Evolutionary conservation across 352 stramenopile species (phyloP).

Genomic region (Phytophthora fragariae): DNA sequence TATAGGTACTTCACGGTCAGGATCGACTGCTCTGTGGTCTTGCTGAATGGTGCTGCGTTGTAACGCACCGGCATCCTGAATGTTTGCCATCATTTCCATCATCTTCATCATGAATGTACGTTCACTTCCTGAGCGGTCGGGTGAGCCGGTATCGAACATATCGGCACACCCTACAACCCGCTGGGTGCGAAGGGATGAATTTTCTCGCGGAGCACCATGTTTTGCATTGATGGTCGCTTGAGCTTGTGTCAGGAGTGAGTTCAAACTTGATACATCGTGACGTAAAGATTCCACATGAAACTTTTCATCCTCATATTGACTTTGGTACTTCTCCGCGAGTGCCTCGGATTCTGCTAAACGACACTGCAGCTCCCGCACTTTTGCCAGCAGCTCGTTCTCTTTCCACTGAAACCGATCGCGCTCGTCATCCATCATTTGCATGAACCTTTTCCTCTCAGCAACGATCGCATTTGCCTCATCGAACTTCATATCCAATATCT

Average conservation of each 20-base stretch:
- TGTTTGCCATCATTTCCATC: slow-evolving; percentile 69
- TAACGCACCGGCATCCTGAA: slow-evolving; percentile 23
- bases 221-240: slow-evolving; percentile 61
- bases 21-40: background rate
- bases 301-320: slow-evolving; percentile 82
- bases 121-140: slow-evolving; percentile 28
- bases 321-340: slow-evolving; percentile 61
- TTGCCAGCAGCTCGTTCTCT: slow-evolving; percentile 62
- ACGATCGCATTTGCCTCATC: slow-evolving; percentile 62
- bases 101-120: slow-evolving; percentile 66
- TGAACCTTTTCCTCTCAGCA: slow-evolving; percentile 58
- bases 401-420: slow-evolving; percentile 58
- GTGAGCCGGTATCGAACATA: background rate
- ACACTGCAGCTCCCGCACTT: slow-evolving; percentile 58
- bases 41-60: background rate
- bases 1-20: background rate
- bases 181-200: slow-evolving; percentile 15
- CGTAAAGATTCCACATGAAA: slow-evolving; percentile 73
- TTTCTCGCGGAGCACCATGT: slow-evolving; percentile 27
- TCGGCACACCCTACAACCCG: background rate
- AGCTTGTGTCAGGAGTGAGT: slow-evolving; percentile 65
- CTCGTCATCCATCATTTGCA: slow-evolving; percentile 61
- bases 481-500: slow-evolving; percentile 65
- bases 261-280: slow-evolving; percentile 72
- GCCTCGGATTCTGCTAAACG: slow-evolving; percentile 65